Percentiles rank a stretch among this genome's conserved stretches.
These are phyloP conservation scores for Phytophthora crassamura DNA, from an alignment of 352 stramenopile genomes.

Conservation along the genomic window DNA sequence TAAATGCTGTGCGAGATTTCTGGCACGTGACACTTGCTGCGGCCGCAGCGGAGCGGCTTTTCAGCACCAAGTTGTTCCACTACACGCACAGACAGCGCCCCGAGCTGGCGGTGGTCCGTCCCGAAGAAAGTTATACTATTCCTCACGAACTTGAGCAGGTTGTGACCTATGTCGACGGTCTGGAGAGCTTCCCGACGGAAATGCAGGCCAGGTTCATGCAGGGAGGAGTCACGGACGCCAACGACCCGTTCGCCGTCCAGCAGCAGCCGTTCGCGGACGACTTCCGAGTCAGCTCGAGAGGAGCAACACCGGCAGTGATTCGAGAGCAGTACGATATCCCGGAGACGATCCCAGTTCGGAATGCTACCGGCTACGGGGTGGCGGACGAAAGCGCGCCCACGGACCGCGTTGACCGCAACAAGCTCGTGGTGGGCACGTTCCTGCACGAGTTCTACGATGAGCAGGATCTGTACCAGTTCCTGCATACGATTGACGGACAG, in stretches of 20 bases:
- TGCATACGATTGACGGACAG: conserved; percentile 29
- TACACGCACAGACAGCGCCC: conserved; percentile 41
- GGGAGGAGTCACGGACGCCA: conserved; percentile 18
- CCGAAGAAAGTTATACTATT: conserved; percentile 43
- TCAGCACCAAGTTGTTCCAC: conserved; percentile 61
- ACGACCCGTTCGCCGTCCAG: conserved; percentile 49
- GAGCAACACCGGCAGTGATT: conserved; percentile 54
- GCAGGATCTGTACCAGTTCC: conserved; percentile 56
- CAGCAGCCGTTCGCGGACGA: conserved; percentile 22
- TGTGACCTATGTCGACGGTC: conserved; percentile 67
- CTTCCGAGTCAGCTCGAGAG: conserved; percentile 21
- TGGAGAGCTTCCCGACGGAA: conserved; percentile 78
- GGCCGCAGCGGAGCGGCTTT: conserved; percentile 52
- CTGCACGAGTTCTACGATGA: conserved; percentile 76
- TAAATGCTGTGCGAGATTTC: conserved; percentile 48
- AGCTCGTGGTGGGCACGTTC: conserved; percentile 74
- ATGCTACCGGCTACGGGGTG: conserved; percentile 8
- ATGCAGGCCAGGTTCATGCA: conserved; percentile 63
- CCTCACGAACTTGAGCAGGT: conserved; percentile 45
- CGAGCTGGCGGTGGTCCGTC: conserved; percentile 52
- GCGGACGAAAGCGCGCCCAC: conserved; percentile 16
- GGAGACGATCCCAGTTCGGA: conserved; percentile 5
- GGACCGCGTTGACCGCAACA: conserved; percentile 41
- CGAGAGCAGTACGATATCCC: conserved; percentile 72
- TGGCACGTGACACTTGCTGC: conserved; percentile 54